Base-by-base conservation (phyloP, 2,329 filamentous ascomycete species). In the Alternaria gaisen region DNA sequence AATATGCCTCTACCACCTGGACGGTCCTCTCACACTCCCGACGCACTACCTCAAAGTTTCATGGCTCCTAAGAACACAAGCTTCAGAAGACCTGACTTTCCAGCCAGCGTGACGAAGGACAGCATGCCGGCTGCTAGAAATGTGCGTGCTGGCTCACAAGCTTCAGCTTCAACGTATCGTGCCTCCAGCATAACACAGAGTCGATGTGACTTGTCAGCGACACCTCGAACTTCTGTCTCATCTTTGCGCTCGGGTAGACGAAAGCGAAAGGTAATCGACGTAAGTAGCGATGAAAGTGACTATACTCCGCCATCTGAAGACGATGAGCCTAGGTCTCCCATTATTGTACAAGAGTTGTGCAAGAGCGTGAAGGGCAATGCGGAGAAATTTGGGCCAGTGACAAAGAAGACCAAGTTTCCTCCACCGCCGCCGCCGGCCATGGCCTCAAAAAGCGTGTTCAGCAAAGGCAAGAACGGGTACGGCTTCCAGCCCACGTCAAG, bases 61-160 rank as follows among this genome's bases (percentile, higher is more conserved):
- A 38, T 6, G 34, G 5, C 34, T 38, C 8, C 16, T 38, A 24
- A 30, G 12, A 32, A 22, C 4, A 6, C 48, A 5, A 18, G 24
- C 4, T 67, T 66, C 47, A 72, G 65, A 34, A 63, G 55, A 16
- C 64, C 65, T 0, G 6, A n/a, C 4, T 16, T 58, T 18, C 61
- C 63, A 32, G 53, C 51, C 6, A 60, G 54, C 47, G 32, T 53
- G 9, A 44, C 53, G n/a, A 52, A 32, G 36, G 28, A 48, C 2
- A 51, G 34, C 6, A 24, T 20, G 5, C 43, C n/a, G 46, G 56
- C 38, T 34, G 36, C 26, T 20, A 56, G 26, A 22, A 42, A 54
- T 14, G 30, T 43, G 4, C 60, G 42, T 6, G 60, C 56, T 36
- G 30, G 32, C 6, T 64, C 65, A 1, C 55, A 36, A 22, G 56